Evolutionary conservation across 2,329 filamentous ascomycete genomes (phyloP), one percentile per base, ranked within the genome.

Genomic region (Aspergillus sp.): DNA sequence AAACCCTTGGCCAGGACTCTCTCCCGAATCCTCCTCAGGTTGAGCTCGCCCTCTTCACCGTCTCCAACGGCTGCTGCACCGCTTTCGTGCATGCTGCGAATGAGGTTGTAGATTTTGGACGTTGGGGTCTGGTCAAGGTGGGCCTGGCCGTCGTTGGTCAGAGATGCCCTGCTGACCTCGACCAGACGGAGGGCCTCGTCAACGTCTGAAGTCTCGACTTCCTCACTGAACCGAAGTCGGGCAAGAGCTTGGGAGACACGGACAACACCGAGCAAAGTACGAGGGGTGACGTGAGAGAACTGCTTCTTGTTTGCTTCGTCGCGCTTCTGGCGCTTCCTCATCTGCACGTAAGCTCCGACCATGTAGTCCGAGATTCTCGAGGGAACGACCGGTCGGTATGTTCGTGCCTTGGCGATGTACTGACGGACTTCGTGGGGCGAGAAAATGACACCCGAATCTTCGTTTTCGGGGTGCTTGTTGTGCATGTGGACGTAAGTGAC

Each of bases 401-500:
- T 91, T 53, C 95, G 89, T 2, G 95, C 95, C 70, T 93, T 90
- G 11, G 95, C 93, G 59, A 99, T 90, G 80, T 96, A 99, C 66
- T 96, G 92, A 56, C 95, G 90, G 51, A 99, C 93, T 77, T 99
- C 95, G 64, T 93, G 86, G 0, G 95, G 95, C 2, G 87, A 87
- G 78, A 99, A 97, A 65, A 97, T 85, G n/a, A 95, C 82, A 14
- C 83, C 83, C 52, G 80, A 77, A 39, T 84, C 79, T 50, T 81
- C 80, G n/a, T 86, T 83, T 66, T 96, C 91, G 0, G 95, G 95
- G 74, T 99, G 95, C 55, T 86, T 87, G 78, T 90, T 95, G 81
- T 98, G 87, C 89, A 98, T 99, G 80, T 99, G 95, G 50, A 99
- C 95, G 71, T 92, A 90, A 33, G 95, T 89, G 64, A 99, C 95